These are phyloP conservation scores for Pichia californica DNA, from an alignment of 805 yeast genomes.

Conservation along the genomic window DNA sequence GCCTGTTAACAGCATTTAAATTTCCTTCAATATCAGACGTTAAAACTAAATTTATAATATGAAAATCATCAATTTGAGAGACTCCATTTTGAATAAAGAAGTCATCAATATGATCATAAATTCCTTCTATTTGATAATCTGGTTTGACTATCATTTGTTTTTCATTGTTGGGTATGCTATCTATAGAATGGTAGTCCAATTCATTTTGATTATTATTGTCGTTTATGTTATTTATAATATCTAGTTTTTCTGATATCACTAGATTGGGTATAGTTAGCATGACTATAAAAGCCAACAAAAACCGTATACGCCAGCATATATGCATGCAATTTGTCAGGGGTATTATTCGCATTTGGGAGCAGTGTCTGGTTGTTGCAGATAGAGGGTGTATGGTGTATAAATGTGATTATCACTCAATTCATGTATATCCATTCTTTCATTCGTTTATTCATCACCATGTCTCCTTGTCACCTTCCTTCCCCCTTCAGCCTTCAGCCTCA, in stretches of 20 bases:
- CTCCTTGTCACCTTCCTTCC: too few relatives aligned
- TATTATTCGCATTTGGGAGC: background rate
- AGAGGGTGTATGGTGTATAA: too few relatives aligned
- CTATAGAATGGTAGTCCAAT: background rate
- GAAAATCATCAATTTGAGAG: constrained; percentile 21
- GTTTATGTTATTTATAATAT: background rate
- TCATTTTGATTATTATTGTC: background rate
- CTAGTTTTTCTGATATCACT: background rate
- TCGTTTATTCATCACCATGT: too few relatives aligned
- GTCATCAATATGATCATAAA: background rate
- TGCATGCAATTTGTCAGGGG: background rate
- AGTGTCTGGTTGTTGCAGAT: too few relatives aligned
- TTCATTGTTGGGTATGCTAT: background rate
- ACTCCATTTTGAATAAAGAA: constrained; percentile 1
- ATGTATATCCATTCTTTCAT: too few relatives aligned
- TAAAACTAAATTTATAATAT: constrained; percentile 48
- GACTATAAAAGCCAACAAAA: background rate
- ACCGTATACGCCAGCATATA: background rate
- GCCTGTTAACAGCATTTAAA: constrained; percentile 70
- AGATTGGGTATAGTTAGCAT: background rate
- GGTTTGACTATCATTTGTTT: constrained; percentile 5
- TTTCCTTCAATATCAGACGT: constrained; percentile 85
- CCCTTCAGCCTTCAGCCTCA: too few relatives aligned
- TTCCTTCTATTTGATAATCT: background rate
- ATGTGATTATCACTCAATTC: too few relatives aligned